Evolutionary conservation across 495 filamentous ascomycete genomes (phyloP).

Genomic region (Penicillium bovifimosum): DNA sequence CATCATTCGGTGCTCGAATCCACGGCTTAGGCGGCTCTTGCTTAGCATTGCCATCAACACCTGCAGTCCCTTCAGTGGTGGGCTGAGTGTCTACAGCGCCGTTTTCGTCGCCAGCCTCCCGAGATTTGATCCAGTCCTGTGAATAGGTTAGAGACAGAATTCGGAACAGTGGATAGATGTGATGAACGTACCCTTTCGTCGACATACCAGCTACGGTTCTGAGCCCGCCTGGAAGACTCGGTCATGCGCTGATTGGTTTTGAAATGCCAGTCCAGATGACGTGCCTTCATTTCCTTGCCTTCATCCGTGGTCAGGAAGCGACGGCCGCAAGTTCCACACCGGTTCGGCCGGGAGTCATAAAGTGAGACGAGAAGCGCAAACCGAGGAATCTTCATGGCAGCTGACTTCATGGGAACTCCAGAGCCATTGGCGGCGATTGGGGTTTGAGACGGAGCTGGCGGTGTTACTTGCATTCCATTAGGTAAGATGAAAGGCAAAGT

Average conservation of each 20-base stretch:
- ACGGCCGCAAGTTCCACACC: constrained; percentile 86
- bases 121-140: constrained; percentile 83
- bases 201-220: constrained; percentile 89
- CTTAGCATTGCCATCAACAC: constrained; percentile 35
- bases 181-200: constrained; percentile 72
- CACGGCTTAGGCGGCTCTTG: constrained; percentile 64
- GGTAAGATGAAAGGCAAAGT: constrained; percentile 39
- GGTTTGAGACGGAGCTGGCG: constrained; percentile 27
- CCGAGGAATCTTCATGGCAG: constrained; percentile 75
- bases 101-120: constrained; percentile 64
- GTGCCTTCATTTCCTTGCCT: constrained; percentile 78
- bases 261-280: constrained; percentile 98
- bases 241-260: constrained; percentile 82
- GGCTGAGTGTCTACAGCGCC: constrained; percentile 38
- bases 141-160: constrained; percentile 6
- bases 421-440: constrained; percentile 32
- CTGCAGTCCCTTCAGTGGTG: constrained; percentile 28
- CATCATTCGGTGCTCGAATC: constrained; percentile 76
- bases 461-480: constrained; percentile 35
- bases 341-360: constrained; percentile 73
- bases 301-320: constrained; percentile 73
- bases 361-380: constrained; percentile 64
- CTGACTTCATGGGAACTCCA: constrained; percentile 62
- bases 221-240: constrained; percentile 73
- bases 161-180: neutral